Conservation (phyloP, 148 eudicot species). For the Bassia scoparia region DNA sequence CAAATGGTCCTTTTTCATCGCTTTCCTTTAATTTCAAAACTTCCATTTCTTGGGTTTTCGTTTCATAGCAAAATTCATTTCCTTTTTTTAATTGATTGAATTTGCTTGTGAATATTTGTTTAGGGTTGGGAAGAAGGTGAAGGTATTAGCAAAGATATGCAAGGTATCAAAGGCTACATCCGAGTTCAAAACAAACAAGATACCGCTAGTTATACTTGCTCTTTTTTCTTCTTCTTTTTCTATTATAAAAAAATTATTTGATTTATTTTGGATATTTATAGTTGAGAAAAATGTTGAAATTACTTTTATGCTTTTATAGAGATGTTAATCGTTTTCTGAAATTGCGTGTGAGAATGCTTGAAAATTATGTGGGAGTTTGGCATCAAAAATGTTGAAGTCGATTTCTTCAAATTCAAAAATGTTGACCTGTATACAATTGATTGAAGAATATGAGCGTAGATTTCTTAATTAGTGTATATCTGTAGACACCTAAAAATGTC, state of each 20-base stretch:
- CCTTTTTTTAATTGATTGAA: neutral
- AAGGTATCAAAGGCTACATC: slow-evolving; percentile 94
- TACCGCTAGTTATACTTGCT: slow-evolving; percentile 36
- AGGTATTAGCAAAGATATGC: slow-evolving; percentile 93
- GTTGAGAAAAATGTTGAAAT: slow-evolving; percentile 7
- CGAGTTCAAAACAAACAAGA: slow-evolving; percentile 92
- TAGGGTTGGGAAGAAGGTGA: slow-evolving; percentile 99
- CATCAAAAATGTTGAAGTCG: neutral
- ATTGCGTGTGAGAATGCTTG: slow-evolving; percentile 45
- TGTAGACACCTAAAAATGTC: too few species aligned
- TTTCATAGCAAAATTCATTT: too few species aligned
- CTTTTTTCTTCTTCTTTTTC: neutral
- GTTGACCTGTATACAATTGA: neutral
- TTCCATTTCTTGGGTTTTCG: too few species aligned
- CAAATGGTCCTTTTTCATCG: too few species aligned
- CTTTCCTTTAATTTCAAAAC: too few species aligned
- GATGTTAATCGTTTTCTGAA: slow-evolving; percentile 62
- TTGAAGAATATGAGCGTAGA: neutral
- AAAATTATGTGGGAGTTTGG: slow-evolving; percentile 37
- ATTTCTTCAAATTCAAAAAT: slow-evolving; percentile 2
- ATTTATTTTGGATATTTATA: too few species aligned
- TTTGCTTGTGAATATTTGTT: neutral
- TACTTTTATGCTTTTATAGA: neutral
- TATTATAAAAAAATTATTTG: neutral
- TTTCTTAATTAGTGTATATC: neutral